A percentile compares a stretch with the other conserved stretches of the same genome.
These are phyloP conservation scores for Lepidium africanum DNA, from an alignment of 345 rosid species.

Conservation along the genomic window DNA sequence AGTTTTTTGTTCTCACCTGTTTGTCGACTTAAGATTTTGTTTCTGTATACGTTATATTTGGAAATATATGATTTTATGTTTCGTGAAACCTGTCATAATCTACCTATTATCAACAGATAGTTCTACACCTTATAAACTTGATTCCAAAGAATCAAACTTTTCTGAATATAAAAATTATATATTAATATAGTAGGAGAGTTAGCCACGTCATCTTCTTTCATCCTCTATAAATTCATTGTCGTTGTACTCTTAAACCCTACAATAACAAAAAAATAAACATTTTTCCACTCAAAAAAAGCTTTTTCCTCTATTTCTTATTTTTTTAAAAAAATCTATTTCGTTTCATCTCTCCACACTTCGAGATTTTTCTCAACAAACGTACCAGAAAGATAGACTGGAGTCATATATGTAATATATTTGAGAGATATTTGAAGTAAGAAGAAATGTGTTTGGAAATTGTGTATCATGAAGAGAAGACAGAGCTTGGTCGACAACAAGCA, in stretches of 20 bases:
- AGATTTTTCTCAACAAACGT: conserved; percentile 11
- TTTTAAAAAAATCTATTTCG: not conserved
- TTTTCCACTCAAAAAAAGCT: not conserved
- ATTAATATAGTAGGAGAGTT: not conserved
- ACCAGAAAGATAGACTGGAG: not conserved
- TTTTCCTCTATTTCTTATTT: not conserved
- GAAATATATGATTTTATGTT: not conserved
- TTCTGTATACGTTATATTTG: not conserved
- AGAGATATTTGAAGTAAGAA: not conserved
- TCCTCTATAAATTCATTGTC: conserved; percentile 19
- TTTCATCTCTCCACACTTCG: conserved; percentile 12
- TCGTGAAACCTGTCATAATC: not conserved
- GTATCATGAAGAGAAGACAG: conserved; percentile 51
- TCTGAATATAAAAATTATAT: not conserved
- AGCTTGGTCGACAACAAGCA: conserved; percentile 64
- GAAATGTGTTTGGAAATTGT: conserved; percentile 52
- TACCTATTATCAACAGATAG: not conserved
- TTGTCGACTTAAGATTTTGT: not conserved
- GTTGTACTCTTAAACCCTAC: conserved; percentile 17
- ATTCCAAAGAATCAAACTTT: not conserved
- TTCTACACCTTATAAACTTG: conserved; percentile 1
- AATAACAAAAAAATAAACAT: not conserved
- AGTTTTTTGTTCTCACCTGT: not conserved
- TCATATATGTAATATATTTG: not conserved
- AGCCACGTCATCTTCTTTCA: conserved; percentile 12